These are phyloP conservation scores for Jimgerdemannia flammicorona DNA, from an alignment of 192 early-diverging fungal species.

Conservation along the genomic window DNA sequence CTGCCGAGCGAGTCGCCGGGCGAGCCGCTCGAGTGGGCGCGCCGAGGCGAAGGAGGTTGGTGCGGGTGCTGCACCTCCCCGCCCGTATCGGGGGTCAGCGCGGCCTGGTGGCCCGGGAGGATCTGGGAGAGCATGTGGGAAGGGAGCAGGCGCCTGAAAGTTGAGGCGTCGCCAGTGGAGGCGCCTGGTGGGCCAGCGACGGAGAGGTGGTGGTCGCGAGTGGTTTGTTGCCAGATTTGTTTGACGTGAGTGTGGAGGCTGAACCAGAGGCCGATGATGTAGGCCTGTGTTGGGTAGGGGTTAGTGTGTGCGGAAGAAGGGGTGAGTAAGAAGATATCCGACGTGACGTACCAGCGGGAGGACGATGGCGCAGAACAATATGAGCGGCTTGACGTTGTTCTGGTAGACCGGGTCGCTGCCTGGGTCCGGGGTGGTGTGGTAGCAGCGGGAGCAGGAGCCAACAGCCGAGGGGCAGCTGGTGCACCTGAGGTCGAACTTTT, in stretches of 20 bases:
- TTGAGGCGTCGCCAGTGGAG: constrained; percentile 25
- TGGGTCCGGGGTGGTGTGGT: constrained; percentile 58
- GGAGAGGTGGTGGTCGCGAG: constrained; percentile 20
- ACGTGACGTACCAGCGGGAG: constrained; percentile 72
- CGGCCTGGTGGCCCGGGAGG: constrained; percentile 16
- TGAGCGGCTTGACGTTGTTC: constrained; percentile 72
- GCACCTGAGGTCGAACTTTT: constrained; percentile 56
- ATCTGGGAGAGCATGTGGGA: constrained; percentile 35
- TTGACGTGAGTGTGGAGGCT: constrained; percentile 89
- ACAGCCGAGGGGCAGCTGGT: constrained; percentile 33
- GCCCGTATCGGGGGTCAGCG: too few relatives aligned
- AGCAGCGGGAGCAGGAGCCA: constrained; percentile 58
- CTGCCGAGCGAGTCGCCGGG: neutral
- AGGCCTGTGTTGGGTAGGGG: constrained; percentile 47
- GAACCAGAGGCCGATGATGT: constrained; percentile 89
- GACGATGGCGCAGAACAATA: constrained; percentile 80
- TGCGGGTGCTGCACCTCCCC: neutral
- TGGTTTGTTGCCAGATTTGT: constrained; percentile 62
- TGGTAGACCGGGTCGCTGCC: constrained; percentile 78
- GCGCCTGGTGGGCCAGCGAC: neutral
- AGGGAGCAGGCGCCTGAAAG: constrained; percentile 33
- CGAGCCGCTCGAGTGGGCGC: constrained; percentile 11
- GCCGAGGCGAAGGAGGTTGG: constrained; percentile 13
- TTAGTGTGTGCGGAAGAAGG: constrained; percentile 58
- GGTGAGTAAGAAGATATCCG: constrained; percentile 85